These are phyloP conservation scores for Styphnolobium japonicum DNA, from an alignment of 306 rosid genomes.

Conservation along the genomic window DNA sequence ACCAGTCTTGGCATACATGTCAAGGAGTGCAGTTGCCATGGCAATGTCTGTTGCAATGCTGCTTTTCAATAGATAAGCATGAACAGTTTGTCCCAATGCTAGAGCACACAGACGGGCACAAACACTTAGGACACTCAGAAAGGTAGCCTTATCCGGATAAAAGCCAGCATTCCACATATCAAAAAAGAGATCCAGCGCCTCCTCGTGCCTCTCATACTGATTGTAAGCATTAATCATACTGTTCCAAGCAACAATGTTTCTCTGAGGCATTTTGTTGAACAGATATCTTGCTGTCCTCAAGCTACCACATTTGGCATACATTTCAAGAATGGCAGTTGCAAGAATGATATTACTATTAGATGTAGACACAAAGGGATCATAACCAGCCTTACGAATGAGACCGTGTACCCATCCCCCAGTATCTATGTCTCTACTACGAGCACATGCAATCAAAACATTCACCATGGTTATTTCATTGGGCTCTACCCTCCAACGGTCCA, in stretches of 20 bases:
- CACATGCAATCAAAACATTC: slow-evolving; percentile 69
- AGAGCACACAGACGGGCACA: slow-evolving; percentile 51
- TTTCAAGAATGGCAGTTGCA: slow-evolving; percentile 63
- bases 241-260: slow-evolving; percentile 67
- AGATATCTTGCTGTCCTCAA: slow-evolving; percentile 53
- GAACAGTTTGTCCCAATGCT: slow-evolving; percentile 60
- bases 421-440: slow-evolving; percentile 56
- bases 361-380: slow-evolving; percentile 50
- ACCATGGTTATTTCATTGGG: slow-evolving; percentile 79
- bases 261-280: slow-evolving; percentile 63
- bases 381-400: slow-evolving; percentile 45
- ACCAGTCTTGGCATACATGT: slow-evolving; percentile 77
- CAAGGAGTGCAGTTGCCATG: slow-evolving; percentile 62
- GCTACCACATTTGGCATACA: slow-evolving; percentile 80
- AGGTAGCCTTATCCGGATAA: slow-evolving; percentile 55
- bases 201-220: slow-evolving; percentile 47
- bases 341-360: slow-evolving; percentile 50
- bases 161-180: slow-evolving; percentile 41
- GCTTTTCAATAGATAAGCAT: slow-evolving; percentile 50
- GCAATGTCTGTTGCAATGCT: slow-evolving; percentile 34
- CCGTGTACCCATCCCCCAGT: slow-evolving; percentile 55
- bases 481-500: slow-evolving; percentile 46
- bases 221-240: slow-evolving; percentile 62
- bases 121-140: slow-evolving; percentile 50
- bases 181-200: slow-evolving; percentile 48